Evolutionary conservation across 495 filamentous ascomycete species (phyloP), one percentile per base, ranked within the genome.

Genomic region (Cercophora newfieldiana): DNA sequence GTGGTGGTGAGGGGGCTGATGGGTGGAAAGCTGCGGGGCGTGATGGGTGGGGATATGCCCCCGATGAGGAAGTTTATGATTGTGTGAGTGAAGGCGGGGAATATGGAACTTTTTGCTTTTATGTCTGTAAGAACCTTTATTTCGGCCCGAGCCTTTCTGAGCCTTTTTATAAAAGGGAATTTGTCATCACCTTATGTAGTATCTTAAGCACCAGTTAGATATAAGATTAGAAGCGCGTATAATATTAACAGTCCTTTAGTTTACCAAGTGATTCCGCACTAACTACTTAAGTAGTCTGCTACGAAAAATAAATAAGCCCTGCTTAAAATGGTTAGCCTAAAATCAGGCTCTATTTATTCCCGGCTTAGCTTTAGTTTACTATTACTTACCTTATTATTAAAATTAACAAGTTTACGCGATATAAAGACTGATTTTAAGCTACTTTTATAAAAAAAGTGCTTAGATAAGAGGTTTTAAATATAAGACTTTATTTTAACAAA

Each of bases 281-380:
- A 47, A 57, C 26, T 26, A 29, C 4, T 14, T 57, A 57, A 26
- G 54, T 29, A 29, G 54, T 44, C 53, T 28, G 44, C 48, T n/a
- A 47, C 29, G 49, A 19, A 53, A 53, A 53, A 53, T 53, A 53
- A 53, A 19, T 53, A 22, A 19, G 49, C 49, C 49, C 12, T 19
- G 49, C 49, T 19, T 53, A 53, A 53, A 7, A 53, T 53, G n/a
- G 49, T 53, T 53, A 53, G 49, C 49, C 49, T 19, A 53, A 22
- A 53, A 16, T 53, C 49, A 53, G 49, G 49, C 49, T 53, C 49
- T 8, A 8, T 53, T 53, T 22, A 53, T 19, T 19, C 49, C 21
- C 49, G 49, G 37, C 37, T 47, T 18, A 47, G 37, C 37, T 47
- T 47, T 18, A 18, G 37, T 18, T 47, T 18, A 47, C 37, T 47